A percentile compares a stretch with the other conserved stretches of the same genome.
phyloP scores from a whole-genome alignment of 1,284 basidiomycete genomes.

The Tilletiaria anomala region DNA sequence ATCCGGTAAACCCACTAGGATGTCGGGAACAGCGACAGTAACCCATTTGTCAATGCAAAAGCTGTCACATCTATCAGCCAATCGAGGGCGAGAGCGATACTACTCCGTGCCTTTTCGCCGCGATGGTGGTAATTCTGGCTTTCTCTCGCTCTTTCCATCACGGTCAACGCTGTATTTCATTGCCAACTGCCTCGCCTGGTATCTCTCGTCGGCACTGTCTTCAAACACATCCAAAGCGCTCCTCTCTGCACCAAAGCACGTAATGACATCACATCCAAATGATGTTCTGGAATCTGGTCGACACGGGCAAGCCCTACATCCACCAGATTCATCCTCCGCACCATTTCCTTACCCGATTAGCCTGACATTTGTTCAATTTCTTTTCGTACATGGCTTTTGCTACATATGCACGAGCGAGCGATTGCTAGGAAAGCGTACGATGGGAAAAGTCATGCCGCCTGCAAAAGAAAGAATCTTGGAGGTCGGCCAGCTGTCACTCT shows the following conservation, averaged over 20 bases:
- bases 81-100: no score
- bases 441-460: neutral
- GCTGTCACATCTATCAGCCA: no score
- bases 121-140: no score
- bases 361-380: slow-evolving; percentile 94
- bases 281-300: neutral
- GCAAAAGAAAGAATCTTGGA: slow-evolving; percentile 53
- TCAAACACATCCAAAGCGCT: slow-evolving; percentile 81
- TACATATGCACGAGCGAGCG: slow-evolving; percentile 46
- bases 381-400: slow-evolving; percentile 59
- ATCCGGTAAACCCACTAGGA: no score
- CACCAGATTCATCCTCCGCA: slow-evolving; percentile 18
- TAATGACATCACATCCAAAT: neutral
- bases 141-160: no score
- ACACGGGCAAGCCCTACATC: neutral
- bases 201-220: slow-evolving; percentile 60
- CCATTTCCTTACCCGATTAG: slow-evolving; percentile 73
- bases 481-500: slow-evolving; percentile 81
- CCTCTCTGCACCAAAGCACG: slow-evolving; percentile 48
- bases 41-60: no score
- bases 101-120: no score
- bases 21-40: no score
- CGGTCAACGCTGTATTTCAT: slow-evolving; percentile 6
- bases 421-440: no score
- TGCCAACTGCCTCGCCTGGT: slow-evolving; percentile 31